Conservation (phyloP, 2,329 filamentous ascomycete genomes). For the Kalaharituber pfeilii region DNA sequence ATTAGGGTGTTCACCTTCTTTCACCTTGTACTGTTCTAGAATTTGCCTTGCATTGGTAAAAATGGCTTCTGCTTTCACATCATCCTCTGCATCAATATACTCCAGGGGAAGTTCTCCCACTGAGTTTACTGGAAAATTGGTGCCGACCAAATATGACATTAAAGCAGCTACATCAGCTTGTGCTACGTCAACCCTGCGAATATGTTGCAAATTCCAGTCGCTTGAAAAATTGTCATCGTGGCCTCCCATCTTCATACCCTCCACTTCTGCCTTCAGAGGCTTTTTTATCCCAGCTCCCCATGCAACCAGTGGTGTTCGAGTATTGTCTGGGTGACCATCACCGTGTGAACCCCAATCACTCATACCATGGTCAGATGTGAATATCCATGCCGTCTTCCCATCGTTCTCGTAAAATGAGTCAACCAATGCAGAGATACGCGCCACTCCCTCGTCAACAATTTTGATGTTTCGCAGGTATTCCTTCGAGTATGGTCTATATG, state of each 20-base stretch:
- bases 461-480: constrained; percentile 93
- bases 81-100: constrained; percentile 53
- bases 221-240: constrained; percentile 76
- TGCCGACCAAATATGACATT: constrained; percentile 79
- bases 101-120: constrained; percentile 80
- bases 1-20: constrained; percentile 43
- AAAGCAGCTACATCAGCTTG: constrained; percentile 89
- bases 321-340: constrained; percentile 94
- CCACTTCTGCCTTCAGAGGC: constrained; percentile 41
- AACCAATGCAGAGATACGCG: constrained; percentile 64
- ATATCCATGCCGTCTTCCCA: constrained; percentile 79
- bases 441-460: constrained; percentile 76
- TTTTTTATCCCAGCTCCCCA: constrained; percentile 85
- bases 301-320: constrained; percentile 73
- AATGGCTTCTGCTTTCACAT: constrained; percentile 67
- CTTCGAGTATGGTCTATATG: constrained; percentile 74
- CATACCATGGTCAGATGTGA: constrained; percentile 98
- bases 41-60: constrained; percentile 73
- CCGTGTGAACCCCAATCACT: constrained; percentile 99
- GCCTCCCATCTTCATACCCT: constrained; percentile 43
- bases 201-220: constrained; percentile 67
- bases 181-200: constrained; percentile 75
- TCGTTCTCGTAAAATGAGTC: constrained; percentile 69
- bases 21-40: constrained; percentile 89
- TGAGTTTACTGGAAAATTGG: constrained; percentile 88